phyloP scores from a whole-genome alignment of 495 filamentous ascomycete species.

The Sordaria brevicollis region DNA sequence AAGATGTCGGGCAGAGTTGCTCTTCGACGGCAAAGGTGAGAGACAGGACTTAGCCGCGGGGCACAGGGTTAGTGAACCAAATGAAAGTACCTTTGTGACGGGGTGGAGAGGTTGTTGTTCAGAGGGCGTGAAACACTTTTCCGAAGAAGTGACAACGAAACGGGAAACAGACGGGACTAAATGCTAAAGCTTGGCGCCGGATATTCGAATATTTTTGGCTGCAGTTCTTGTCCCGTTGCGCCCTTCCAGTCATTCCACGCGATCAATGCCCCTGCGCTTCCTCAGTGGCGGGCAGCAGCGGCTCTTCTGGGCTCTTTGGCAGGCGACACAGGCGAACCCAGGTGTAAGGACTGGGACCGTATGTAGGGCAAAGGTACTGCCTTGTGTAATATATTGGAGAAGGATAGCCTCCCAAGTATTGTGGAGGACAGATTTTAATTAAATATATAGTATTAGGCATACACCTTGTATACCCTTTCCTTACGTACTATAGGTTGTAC shows the following conservation, averaged over 20 bases:
- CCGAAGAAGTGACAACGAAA: background rate
- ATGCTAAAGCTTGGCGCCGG: background rate
- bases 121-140: background rate
- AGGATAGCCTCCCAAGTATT: too few species aligned
- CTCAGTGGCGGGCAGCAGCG: background rate
- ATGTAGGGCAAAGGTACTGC: too few species aligned
- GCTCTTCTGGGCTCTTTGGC: too few species aligned
- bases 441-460: too few species aligned
- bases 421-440: too few species aligned
- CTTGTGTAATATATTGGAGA: too few species aligned
- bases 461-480: too few species aligned
- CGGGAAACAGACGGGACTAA: background rate
- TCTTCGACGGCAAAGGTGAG: background rate
- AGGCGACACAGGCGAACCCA: background rate
- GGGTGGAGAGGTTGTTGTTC: background rate
- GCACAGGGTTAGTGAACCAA: background rate
- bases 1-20: background rate
- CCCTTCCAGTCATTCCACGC: background rate
- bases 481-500: too few species aligned
- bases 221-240: background rate
- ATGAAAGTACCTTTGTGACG: background rate
- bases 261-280: too few species aligned
- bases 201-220: background rate
- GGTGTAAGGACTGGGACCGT: too few species aligned
- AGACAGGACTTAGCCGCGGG: background rate